Evolutionary conservation across 352 stramenopile genomes (phyloP), one percentile per base, ranked within the genome.

Genomic region (Thalassiosira pacifica): DNA sequence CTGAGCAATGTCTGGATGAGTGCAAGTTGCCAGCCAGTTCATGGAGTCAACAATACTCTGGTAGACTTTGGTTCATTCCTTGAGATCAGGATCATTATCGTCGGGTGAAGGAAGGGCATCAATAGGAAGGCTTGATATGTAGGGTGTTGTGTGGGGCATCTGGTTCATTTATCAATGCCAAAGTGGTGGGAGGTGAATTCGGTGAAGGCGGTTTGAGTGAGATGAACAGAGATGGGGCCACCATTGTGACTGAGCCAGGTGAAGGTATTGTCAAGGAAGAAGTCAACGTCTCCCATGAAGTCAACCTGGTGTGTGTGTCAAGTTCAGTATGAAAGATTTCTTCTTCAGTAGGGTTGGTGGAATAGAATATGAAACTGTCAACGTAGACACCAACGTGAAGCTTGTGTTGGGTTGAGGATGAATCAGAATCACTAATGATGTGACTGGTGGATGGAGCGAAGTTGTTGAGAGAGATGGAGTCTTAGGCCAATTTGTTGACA

Each of bases 71-170:
- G 26, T 68, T 0, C 53, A 16, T 1, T 42, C 29, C 0, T 31
- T 27, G 16, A 68, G 69, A 8, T 52, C 69, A 18, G 69, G 69
- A 5, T 77, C 53, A 11, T 67, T 29, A 11, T 11, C 16, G 16
- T 78, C 55, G 18, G 52, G 40, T 6, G 55, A 29, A 13, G 67
- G 34, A 27, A 82, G 68, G 34, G 63, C 40, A 22, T 87, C 63
- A 59, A 87, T 79, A 27, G 73, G 67, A 18, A 83, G 26, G 0
- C 65, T 67, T 0, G 73, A 79, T 0, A 59, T 27, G 45, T 79
- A 87, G 5, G 66, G 80, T 37, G 65, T 83, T 53, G 60, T 67
- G 63, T 70, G 75, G n/a, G 26, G 60, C 0, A 10, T 59, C 5
- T 6, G 65, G 42, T 67, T 79, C 34, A 42, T 42, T 10, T 42